Conservation (phyloP, 2,329 filamentous ascomycete species). For the Diaporthe sp. region DNA sequence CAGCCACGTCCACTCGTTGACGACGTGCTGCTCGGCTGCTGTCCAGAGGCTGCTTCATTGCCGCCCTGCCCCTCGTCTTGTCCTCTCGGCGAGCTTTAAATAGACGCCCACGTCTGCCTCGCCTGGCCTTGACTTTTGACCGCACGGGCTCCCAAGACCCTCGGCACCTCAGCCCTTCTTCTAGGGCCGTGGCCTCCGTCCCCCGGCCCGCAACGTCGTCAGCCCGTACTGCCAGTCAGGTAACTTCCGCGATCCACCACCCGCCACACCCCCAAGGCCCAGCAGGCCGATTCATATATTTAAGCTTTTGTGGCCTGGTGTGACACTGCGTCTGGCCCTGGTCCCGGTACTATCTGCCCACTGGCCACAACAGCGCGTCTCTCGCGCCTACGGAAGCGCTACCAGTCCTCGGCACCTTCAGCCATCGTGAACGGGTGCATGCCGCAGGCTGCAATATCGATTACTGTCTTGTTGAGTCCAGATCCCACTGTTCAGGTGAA, state of each 20-base stretch:
- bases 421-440: not conserved
- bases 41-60: too few relatives aligned
- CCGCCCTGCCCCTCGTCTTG: not conserved
- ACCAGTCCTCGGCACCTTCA: not conserved
- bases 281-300: not conserved
- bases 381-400: not conserved
- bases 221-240: too few relatives aligned
- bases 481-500: not conserved
- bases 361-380: not conserved
- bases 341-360: not conserved
- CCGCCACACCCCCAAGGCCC: not conserved
- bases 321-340: not conserved
- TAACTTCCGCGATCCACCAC: not conserved
- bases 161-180: not conserved
- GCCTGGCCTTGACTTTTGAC: not conserved
- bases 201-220: not conserved
- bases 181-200: not conserved
- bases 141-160: slow-evolving; percentile 14
- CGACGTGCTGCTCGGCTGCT: not conserved
- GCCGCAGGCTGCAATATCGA: accelerated
- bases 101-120: not conserved
- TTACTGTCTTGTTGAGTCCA: not conserved
- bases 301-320: not conserved
- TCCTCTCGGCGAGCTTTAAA: slow-evolving; percentile 3
- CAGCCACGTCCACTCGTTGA: not conserved